Evolutionary conservation across 2,329 filamentous ascomycete species (phyloP).

Genomic region (Ramularia collo-cygni): DNA sequence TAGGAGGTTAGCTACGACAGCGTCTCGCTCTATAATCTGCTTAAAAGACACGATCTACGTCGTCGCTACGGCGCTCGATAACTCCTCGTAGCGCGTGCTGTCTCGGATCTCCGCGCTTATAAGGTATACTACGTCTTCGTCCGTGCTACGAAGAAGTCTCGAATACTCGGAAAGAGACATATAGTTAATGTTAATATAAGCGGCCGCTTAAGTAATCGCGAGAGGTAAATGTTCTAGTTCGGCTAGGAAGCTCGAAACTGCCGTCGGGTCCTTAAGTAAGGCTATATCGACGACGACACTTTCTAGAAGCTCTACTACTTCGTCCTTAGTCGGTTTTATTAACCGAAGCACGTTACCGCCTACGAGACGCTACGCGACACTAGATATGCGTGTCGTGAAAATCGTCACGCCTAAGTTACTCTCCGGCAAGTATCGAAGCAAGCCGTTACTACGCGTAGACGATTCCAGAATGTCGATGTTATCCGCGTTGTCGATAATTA

Average conservation of each 20-base stretch:
- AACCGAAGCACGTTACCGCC: neutral
- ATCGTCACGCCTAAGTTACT: slow-evolving; percentile 13
- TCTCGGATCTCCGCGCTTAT: slow-evolving; percentile 16
- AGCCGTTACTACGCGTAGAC: slow-evolving; percentile 6
- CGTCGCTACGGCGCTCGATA: slow-evolving; percentile 13
- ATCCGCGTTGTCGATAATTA: slow-evolving; percentile 22
- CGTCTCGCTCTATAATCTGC: slow-evolving; percentile 11
- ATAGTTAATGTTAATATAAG: slow-evolving; percentile 20
- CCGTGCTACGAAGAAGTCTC: slow-evolving; percentile 8
- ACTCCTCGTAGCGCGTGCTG: slow-evolving; percentile 9
- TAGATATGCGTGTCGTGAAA: slow-evolving; percentile 5
- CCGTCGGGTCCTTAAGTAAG: slow-evolving; percentile 1
- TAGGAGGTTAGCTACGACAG: slow-evolving; percentile 13
- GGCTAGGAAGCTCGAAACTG: slow-evolving; percentile 7
- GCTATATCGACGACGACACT: slow-evolving; percentile 9
- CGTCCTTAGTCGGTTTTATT: slow-evolving; percentile 4
- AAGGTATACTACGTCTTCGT: too few relatives aligned
- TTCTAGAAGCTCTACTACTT: slow-evolving; percentile 9
- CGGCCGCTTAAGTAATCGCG: slow-evolving; percentile 21
- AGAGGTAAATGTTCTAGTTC: slow-evolving; percentile 18
- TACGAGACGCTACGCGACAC: neutral
- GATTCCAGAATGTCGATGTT: slow-evolving; percentile 7
- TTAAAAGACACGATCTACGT: slow-evolving; percentile 20
- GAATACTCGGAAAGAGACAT: slow-evolving; percentile 14
- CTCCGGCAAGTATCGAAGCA: slow-evolving; percentile 15